Base-by-base conservation (phyloP, 176 grass and related monocot genomes). In the Elymus sibiricus region DNA sequence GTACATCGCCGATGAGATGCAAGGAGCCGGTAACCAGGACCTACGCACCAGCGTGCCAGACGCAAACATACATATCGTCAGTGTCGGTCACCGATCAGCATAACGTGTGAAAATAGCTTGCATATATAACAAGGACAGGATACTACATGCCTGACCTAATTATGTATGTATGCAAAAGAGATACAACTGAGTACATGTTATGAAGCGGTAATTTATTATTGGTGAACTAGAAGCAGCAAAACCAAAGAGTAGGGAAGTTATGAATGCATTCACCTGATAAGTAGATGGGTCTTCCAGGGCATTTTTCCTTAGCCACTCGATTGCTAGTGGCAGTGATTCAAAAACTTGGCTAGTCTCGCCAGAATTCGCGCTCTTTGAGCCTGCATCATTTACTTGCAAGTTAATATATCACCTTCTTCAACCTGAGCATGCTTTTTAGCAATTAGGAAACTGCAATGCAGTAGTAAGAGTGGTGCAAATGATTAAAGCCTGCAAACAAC, bases 301-400 rank as follows among this genome's bases (percentile, higher is more conserved):
- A 61, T 31, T 85, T 93, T 88, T 90, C 84, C 92, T 94, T 47
- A 99, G 84, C 94, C 97, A 99, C 65, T 94, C 81, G 4, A 99
- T 72, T 71, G 94, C 94, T 9, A 85, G 64, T 60, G 97, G 94
- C 84, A 99, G 83, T 13, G 97, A 96, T 74, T 79, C 61, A 74
- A 99, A 88, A 34, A 99, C 92, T 55, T 79, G 78, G 88, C 90
- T 93, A 29, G 24, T 70, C 59, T 87, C 73, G 13, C 63, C 78
- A 28, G 76, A 84, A 70, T 84, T 81, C 44, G 26, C 49, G 85
- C 73, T 87, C 73, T 73, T 87, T 86, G 59, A 71, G 58, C 81
- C 94, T 95, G 87, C 58, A 88, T 11, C 53, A 64, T 82, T 84
- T 63, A 28, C 22, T 61, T 47, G 32, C 69, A 85, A 42, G 24